phyloP scores from a whole-genome alignment of 352 stramenopile species.

The Phytopythium cucurbitacearum region DNA sequence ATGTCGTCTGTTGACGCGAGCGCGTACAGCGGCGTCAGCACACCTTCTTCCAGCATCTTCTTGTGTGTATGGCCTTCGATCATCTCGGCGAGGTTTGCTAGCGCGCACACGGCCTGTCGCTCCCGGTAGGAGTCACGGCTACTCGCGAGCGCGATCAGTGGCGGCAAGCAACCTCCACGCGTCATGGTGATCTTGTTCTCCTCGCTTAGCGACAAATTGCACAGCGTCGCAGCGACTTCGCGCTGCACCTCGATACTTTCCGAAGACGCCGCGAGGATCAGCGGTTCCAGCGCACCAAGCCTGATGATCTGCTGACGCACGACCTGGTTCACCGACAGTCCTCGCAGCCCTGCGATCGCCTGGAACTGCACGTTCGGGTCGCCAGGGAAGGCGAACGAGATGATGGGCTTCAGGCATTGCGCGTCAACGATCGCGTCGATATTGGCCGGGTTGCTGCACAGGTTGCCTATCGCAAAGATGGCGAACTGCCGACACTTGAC shows the following conservation, averaged over 20 bases:
- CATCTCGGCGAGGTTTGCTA: slow-evolving; percentile 96
- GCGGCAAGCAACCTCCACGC: slow-evolving; percentile 90
- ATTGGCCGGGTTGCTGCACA: slow-evolving; percentile 92
- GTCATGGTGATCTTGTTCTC: slow-evolving; percentile 96
- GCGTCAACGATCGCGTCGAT: slow-evolving; percentile 85
- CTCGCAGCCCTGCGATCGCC: slow-evolving; percentile 91
- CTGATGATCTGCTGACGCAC: slow-evolving; percentile 89
- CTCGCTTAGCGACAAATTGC: slow-evolving; percentile 93
- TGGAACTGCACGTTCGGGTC: slow-evolving; percentile 96
- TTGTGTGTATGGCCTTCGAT: slow-evolving; percentile 93
- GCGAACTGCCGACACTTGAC: slow-evolving; percentile 96
- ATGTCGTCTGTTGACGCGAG: slow-evolving; percentile 70
- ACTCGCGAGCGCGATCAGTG: slow-evolving; percentile 86
- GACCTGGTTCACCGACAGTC: slow-evolving; percentile 88
- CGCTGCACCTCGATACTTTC: slow-evolving; percentile 94
- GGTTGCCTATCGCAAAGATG: slow-evolving; percentile 93
- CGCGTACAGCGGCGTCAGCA: slow-evolving; percentile 88
- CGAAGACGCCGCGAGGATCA: slow-evolving; percentile 89
- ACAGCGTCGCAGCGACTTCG: slow-evolving; percentile 93
- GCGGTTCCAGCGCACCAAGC: slow-evolving; percentile 90
- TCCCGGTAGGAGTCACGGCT: slow-evolving; percentile 89
- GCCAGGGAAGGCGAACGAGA: slow-evolving; percentile 93
- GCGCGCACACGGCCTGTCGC: slow-evolving; percentile 88
- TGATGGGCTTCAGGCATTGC: slow-evolving; percentile 90
- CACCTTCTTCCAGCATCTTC: slow-evolving; percentile 92